Evolutionary conservation across 192 early-diverging fungal genomes (phyloP).

Genomic region (Borealophlyctis nickersoniae): DNA sequence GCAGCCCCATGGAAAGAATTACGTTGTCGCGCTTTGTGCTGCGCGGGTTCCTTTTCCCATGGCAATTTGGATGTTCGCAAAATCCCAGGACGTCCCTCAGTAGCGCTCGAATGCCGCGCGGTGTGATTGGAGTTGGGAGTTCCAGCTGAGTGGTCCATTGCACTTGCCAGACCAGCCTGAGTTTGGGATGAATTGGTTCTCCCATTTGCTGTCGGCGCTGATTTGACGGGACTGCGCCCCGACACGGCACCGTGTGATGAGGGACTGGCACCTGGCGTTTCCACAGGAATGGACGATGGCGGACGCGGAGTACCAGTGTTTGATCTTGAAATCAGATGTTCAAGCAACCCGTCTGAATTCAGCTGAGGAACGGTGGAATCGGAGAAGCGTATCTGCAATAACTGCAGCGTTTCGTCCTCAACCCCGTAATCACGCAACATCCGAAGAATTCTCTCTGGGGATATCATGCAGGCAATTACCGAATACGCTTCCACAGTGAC

Average conservation of each 20-base stretch:
- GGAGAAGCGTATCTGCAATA: constrained; percentile 19
- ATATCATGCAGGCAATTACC: constrained; percentile 10
- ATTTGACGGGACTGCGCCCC: background rate
- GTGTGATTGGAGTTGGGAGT: too few species aligned
- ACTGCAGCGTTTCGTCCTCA: constrained; percentile 16
- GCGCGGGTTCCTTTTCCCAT: constrained; percentile 14
- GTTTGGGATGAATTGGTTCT: too few species aligned
- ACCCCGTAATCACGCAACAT: constrained; percentile 29
- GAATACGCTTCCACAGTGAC: constrained; percentile 21
- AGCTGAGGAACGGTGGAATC: constrained; percentile 19
- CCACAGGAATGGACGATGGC: constrained; percentile 2
- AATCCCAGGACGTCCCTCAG: background rate
- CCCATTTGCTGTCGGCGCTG: background rate
- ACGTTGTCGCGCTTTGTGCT: background rate
- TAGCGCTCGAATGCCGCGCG: background rate
- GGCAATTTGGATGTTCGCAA: constrained; percentile 9
- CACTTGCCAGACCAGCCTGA: too few species aligned
- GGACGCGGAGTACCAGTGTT: constrained; percentile 14
- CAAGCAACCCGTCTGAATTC: constrained; percentile 23
- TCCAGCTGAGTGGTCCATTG: too few species aligned
- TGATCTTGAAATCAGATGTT: constrained; percentile 23
- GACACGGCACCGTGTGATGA: too few species aligned
- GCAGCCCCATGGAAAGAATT: constrained; percentile 16
- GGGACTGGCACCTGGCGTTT: background rate
- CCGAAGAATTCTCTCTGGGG: constrained; percentile 7